Base-by-base conservation (phyloP, 78 protist species). In the Dictyostelium brefeldianum region DNA sequence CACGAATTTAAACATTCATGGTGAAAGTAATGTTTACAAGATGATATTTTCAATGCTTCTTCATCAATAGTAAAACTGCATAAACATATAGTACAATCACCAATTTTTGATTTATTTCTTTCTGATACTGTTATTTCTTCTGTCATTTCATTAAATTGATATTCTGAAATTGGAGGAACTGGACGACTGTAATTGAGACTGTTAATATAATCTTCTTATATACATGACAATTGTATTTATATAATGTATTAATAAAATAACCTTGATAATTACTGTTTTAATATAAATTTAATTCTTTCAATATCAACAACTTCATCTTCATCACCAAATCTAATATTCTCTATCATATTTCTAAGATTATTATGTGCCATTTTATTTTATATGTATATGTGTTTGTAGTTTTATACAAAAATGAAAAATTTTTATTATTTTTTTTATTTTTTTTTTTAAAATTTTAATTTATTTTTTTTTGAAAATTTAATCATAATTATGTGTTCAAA, bases 1-100 rank as follows among this genome's bases (percentile, higher is more conserved):
- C 50, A 80, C 0, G 41, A 54, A 31, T 17, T 15, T 7, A 36
- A 48, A 69, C 54, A 50, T 43, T 80, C 92, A 51, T 29, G 69
- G 29, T 87, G 93, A 87, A 75, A 87, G 48, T 87, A 87, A 50
- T 87, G 93, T 87, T 77, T 87, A 87, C 93, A 87, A 36, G 43
- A 2, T 18, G 93, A 84, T 27, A 87, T 50, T 64, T 87, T 87
- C 47, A 87, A 62, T 48, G 79, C 84, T 47, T 77, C 75, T 0
- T 25, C 31, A 41, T 87, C 93, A 5, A 87, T 3, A 9, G 71
- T 65, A 43, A 84, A 84, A 8, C 74, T 83, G 46, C 25, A 46
- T 18, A 36, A 51, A 74, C 92, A 84, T 6, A 84, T 59, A 11
- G 92, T 46, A 59, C 92, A 77, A 87, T 77, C 84, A 50, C 93